Conservation (phyloP, 2,329 filamentous ascomycete species). For the Hypoxylon sp. region DNA sequence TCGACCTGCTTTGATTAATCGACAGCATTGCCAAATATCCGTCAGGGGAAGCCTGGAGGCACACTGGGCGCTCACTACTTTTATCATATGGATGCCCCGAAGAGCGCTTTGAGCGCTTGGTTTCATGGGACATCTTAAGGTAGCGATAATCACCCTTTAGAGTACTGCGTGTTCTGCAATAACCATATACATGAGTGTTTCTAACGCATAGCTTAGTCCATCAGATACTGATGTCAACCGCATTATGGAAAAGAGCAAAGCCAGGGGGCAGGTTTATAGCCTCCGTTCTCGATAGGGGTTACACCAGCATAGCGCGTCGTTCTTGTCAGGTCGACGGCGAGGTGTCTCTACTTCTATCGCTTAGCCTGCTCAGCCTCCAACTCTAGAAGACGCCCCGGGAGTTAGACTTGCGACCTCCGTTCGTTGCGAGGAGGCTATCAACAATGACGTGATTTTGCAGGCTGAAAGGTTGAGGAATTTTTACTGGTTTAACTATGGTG, state of each 20-base stretch:
- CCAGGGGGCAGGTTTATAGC: neutral
- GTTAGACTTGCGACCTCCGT: neutral
- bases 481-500: neutral
- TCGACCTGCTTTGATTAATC: neutral
- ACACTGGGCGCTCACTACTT: neutral
- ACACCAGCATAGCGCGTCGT: neutral
- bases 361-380: neutral
- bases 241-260: neutral
- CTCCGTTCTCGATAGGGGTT: neutral
- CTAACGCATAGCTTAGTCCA: neutral
- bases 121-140: neutral
- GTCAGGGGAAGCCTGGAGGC: neutral
- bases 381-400: neutral
- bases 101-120: neutral
- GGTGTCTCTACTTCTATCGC: neutral
- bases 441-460: neutral
- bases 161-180: no score
- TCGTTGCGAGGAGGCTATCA: neutral
- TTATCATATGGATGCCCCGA: neutral
- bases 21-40: neutral
- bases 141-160: neutral
- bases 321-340: neutral
- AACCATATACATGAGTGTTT: no score
- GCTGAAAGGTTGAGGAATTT: conserved; percentile 1
- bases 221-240: neutral